These are phyloP conservation scores for Nothophytophthora sp. DNA, from an alignment of 352 stramenopile genomes.

Conservation along the genomic window DNA sequence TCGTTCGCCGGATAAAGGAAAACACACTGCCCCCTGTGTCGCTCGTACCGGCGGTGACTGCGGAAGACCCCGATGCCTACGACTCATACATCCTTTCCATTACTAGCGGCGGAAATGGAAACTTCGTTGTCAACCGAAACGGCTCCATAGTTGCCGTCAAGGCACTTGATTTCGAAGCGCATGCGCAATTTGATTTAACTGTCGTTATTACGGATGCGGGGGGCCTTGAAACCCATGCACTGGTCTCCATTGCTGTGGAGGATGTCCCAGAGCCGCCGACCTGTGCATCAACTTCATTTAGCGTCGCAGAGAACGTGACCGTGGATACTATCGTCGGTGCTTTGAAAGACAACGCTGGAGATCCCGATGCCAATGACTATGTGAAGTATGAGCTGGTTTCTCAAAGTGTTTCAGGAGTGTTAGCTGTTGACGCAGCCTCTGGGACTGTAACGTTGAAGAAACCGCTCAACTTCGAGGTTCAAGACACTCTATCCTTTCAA, in stretches of 20 bases:
- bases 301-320: slow-evolving; percentile 25
- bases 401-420: slow-evolving; percentile 2
- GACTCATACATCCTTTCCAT: slow-evolving; percentile 46
- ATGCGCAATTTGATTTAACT: slow-evolving; percentile 34
- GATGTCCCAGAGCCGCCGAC: slow-evolving; percentile 44
- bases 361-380: slow-evolving; percentile 16
- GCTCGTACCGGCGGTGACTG: slow-evolving; percentile 25
- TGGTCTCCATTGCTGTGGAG: slow-evolving; percentile 29
- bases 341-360: slow-evolving; percentile 3
- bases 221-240: slow-evolving; percentile 28
- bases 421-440: slow-evolving; percentile 11
- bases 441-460: slow-evolving; percentile 24
- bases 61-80: slow-evolving; percentile 44
- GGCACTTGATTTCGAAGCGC: slow-evolving; percentile 43
- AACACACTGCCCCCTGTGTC: slow-evolving; percentile 36
- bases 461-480: slow-evolving; percentile 43
- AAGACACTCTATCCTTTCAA: slow-evolving; percentile 35
- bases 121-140: slow-evolving; percentile 47
- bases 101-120: slow-evolving; percentile 26
- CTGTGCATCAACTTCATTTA: slow-evolving; percentile 29
- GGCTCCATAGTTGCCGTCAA: slow-evolving; percentile 37
- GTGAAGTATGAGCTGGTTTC: slow-evolving; percentile 10
- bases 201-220: slow-evolving; percentile 40
- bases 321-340: slow-evolving; percentile 6
- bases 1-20: slow-evolving; percentile 34